phyloP scores from a whole-genome alignment of 2,329 filamentous ascomycete genomes.

The Laburnicola sp. region DNA sequence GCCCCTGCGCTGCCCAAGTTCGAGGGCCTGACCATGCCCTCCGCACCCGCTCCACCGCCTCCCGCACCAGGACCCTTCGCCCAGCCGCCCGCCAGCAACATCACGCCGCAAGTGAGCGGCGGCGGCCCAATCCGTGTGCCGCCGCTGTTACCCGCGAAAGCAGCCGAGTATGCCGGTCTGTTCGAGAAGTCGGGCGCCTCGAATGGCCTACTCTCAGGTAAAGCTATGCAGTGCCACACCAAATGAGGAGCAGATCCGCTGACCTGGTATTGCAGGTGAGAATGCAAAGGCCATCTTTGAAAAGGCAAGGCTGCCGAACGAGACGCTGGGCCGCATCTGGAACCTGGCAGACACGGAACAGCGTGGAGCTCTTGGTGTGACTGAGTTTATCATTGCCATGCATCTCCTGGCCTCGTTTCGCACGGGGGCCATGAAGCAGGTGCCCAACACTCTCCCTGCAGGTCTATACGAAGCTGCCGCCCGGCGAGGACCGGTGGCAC shows the following conservation, averaged over 20 bases:
- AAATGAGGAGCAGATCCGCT: not conserved
- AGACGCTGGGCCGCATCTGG: slow-evolving; percentile 93
- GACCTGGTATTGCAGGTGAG: slow-evolving; percentile 60
- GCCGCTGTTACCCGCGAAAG: slow-evolving; percentile 83
- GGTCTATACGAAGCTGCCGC: slow-evolving; percentile 89
- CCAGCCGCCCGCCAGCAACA: slow-evolving; percentile 39
- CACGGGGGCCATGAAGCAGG: slow-evolving; percentile 73
- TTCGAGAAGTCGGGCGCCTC: slow-evolving; percentile 87
- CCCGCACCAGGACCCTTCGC: slow-evolving; percentile 44
- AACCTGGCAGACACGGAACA: slow-evolving; percentile 92
- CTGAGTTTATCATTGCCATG: slow-evolving; percentile 98
- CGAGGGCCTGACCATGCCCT: slow-evolving; percentile 67
- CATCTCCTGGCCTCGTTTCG: slow-evolving; percentile 92
- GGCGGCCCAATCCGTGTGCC: slow-evolving; percentile 79
- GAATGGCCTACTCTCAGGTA: slow-evolving; percentile 73
- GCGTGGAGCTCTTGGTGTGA: slow-evolving; percentile 79
- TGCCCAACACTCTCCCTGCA: slow-evolving; percentile 80
- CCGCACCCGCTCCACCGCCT: slow-evolving; percentile 52
- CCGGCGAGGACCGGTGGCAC: slow-evolving; percentile 56
- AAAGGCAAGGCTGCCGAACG: slow-evolving; percentile 85
- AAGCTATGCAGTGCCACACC: slow-evolving; percentile 9
- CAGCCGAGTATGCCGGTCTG: slow-evolving; percentile 81
- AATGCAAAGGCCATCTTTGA: slow-evolving; percentile 94
- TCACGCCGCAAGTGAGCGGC: slow-evolving; percentile 39
- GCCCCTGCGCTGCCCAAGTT: slow-evolving; percentile 85